Base-by-base conservation (phyloP, 768 basidiomycete genomes). In the Gyrodon lividus region DNA sequence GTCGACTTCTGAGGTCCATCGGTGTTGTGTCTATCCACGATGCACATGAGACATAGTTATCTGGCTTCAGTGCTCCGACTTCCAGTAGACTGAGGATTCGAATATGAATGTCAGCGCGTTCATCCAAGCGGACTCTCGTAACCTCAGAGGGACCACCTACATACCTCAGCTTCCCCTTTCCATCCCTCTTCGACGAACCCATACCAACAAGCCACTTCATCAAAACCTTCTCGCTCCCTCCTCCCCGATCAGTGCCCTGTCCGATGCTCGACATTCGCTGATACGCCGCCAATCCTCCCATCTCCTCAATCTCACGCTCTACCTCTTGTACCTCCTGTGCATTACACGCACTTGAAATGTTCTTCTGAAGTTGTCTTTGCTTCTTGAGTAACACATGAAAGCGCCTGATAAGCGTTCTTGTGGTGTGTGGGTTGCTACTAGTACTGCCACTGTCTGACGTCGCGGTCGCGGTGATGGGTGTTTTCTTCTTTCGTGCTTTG, bases 221-320 rank as follows among this genome's bases (percentile, higher is more conserved):
- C 20, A 94, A 70, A 3, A 93, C 73, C 62, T 82, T 89, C 61
- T 95, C 89, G 61, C 87, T 92, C 6, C 93, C 94, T 4, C 94
- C 94, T 8, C 94, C 94, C 46, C 94, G 74, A 52, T 92, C 88
- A 7, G 70, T 75, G 3, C 82, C 79, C 63, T 97, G 94, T 1
- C 94, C 94, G 14, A 88, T 74, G 48, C 71, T 78, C 28, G 92
- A 94, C 79, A 93, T 90, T 34, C 73, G 77, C 65, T 97, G 93
- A 66, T 97, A 97, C 22, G 73, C 74, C 48, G 83, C 81, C 33
- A 97, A 62, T 2, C 92, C 93, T 4, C 93, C 93, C n/a, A 91
- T 71, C 12, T 70, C 70, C 2, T 77, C 76, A 16, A 96, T 83
- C 60, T 89, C 77, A 13, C 67, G 52, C 37, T 86, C 79, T 14